phyloP scores from a whole-genome alignment of 2,329 filamentous ascomycete species.

The Verticillium zaregamsianum region DNA sequence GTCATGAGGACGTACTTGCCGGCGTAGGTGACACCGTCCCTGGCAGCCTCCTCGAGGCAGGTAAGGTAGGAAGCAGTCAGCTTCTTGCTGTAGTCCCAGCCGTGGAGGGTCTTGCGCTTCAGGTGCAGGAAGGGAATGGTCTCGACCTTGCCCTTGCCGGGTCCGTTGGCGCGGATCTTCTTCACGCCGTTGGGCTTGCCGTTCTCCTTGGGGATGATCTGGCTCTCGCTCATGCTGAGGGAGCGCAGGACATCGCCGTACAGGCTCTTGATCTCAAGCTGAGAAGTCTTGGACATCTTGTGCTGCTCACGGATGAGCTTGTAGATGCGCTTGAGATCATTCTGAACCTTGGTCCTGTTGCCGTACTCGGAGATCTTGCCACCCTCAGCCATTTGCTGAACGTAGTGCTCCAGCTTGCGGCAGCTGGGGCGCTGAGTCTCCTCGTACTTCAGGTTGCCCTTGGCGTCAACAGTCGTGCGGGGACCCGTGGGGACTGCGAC shows the following conservation, averaged over 20 bases:
- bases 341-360: conserved; percentile 96
- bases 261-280: conserved; percentile 91
- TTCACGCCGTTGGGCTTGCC: conserved; percentile 54
- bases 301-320: conserved; percentile 98
- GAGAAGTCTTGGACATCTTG: conserved; percentile 92
- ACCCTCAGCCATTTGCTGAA: conserved; percentile 96
- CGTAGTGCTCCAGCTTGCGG: conserved; percentile 96
- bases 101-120: conserved; percentile 88
- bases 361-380: conserved; percentile 99
- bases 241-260: conserved; percentile 94
- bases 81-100: conserved; percentile 99
- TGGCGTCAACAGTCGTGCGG: conserved; percentile 85
- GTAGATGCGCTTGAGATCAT: conserved; percentile 90
- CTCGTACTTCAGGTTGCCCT: conserved; percentile 88
- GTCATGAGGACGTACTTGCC: conserved; percentile 98
- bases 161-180: conserved; percentile 52
- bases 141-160: conserved; percentile 85
- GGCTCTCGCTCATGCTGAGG: conserved; percentile 94
- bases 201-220: conserved; percentile 88
- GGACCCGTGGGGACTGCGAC: conserved; percentile 89
- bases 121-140: conserved; percentile 97
- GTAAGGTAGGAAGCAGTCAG: conserved; percentile 90
- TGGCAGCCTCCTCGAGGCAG: conserved; percentile 84
- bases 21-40: conserved; percentile 82
- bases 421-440: conserved; percentile 84